Percentiles rank a stretch among this genome's conserved stretches.
These are phyloP conservation scores for Stachybotrys echinatus DNA, from an alignment of 2,329 filamentous ascomycete genomes.

Conservation along the genomic window DNA sequence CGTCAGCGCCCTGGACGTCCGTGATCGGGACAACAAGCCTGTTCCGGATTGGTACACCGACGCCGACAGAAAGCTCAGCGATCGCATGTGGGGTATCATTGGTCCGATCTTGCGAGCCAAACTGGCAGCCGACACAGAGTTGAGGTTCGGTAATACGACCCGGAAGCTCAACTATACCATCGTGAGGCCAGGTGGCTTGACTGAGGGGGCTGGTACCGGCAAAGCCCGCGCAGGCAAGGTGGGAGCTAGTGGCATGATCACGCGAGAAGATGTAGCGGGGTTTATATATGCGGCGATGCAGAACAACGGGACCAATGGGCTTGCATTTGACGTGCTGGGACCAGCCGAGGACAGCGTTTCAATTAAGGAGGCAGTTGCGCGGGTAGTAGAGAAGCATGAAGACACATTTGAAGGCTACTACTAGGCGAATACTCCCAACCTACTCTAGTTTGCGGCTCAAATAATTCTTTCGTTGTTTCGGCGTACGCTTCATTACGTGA, in stretches of 20 bases:
- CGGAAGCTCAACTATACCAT: conserved; percentile 2
- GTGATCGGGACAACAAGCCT: conserved; percentile 1
- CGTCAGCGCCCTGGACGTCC: conserved; percentile 1
- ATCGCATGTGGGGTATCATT: conserved; percentile 2
- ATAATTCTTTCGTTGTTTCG: too few relatives aligned
- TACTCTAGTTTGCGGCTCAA: too few relatives aligned
- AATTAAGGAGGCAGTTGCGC: not conserved
- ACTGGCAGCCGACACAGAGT: not conserved
- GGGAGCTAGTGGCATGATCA: not conserved
- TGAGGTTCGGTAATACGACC: not conserved
- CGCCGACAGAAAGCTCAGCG: conserved; percentile 2
- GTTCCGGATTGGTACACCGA: conserved; percentile 2
- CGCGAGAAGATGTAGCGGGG: not conserved
- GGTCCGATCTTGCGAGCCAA: conserved; percentile 1
- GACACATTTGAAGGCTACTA: conserved; percentile 2
- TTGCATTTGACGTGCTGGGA: conserved; percentile 1
- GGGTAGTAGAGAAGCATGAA: not conserved
- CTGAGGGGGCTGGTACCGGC: not conserved
- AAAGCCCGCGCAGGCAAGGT: conserved; percentile 1
- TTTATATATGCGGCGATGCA: not conserved
- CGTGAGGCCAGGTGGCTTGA: conserved; percentile 1
- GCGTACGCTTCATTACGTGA: too few relatives aligned
- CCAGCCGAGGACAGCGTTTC: not conserved
- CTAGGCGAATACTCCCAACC: not conserved
- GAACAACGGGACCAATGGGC: not conserved